Evolutionary conservation across 257 asterid genomes (phyloP).

Genomic region (Cruciata laevipes): DNA sequence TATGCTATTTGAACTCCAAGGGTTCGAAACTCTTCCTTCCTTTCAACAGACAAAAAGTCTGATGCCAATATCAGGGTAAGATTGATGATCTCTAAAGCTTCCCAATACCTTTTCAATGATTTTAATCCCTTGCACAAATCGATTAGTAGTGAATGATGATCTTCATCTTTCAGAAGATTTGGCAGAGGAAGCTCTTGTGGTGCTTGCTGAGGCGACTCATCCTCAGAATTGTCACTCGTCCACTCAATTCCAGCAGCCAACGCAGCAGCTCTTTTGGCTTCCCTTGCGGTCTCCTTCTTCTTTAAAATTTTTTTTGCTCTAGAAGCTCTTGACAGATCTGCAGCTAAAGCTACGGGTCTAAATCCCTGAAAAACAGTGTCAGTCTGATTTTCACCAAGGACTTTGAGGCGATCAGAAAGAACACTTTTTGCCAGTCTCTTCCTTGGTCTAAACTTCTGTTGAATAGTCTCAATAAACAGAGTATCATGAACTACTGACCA

Average conservation of each 20-base stretch:
- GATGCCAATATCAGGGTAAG: slow-evolving; percentile 55
- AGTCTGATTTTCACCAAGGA: slow-evolving; percentile 47
- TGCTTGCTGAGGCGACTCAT: slow-evolving; percentile 55
- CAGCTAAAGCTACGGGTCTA: slow-evolving; percentile 71
- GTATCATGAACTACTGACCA: slow-evolving; percentile 71
- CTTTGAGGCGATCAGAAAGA: slow-evolving; percentile 65
- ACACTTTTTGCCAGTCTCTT: slow-evolving; percentile 51
- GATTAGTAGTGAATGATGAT: slow-evolving; percentile 48
- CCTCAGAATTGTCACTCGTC: slow-evolving; percentile 76
- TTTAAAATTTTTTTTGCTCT: slow-evolving; percentile 63
- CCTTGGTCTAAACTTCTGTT: slow-evolving; percentile 48
- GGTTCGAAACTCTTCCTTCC: slow-evolving; percentile 57
- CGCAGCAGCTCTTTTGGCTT: slow-evolving; percentile 63
- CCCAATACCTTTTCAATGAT: slow-evolving; percentile 61
- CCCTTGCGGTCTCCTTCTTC: slow-evolving; percentile 34
- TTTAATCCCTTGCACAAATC: slow-evolving; percentile 74
- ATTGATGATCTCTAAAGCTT: slow-evolving; percentile 62
- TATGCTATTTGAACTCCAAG: slow-evolving; percentile 76
- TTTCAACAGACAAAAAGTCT: slow-evolving; percentile 41
- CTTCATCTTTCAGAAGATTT: slow-evolving; percentile 59
- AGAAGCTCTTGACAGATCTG: slow-evolving; percentile 65
- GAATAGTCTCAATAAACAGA: slow-evolving; percentile 45
- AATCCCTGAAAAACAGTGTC: slow-evolving; percentile 62
- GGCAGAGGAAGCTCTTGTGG: slow-evolving; percentile 65
- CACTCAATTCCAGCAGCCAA: slow-evolving; percentile 80